Conservation (phyloP, 441 rosid species). For the Adansonia grandidieri region DNA sequence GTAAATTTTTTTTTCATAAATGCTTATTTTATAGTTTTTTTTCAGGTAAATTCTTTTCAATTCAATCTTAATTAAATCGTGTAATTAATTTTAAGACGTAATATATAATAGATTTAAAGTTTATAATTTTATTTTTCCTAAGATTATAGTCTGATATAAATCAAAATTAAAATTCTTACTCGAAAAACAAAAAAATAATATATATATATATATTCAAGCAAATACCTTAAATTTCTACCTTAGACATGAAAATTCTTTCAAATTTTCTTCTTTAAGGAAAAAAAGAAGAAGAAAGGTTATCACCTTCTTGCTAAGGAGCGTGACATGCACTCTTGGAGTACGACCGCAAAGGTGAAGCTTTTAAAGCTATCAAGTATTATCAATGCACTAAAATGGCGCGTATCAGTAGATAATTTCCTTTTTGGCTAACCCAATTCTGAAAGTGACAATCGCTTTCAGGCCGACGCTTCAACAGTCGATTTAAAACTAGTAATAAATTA, state of each 20-base stretch:
- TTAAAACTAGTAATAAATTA: not conserved
- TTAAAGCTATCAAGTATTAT: too few species aligned
- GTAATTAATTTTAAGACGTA: too few species aligned
- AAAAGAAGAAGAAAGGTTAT: not conserved
- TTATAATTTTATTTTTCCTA: too few species aligned
- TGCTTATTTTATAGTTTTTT: not conserved
- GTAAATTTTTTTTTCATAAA: not conserved
- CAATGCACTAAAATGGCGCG: conserved; percentile 29
- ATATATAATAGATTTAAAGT: too few species aligned
- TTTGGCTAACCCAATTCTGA: conserved; percentile 6
- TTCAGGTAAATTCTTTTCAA: not conserved
- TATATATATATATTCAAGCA: not conserved
- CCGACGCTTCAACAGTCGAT: conserved; percentile 38
- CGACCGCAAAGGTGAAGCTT: not conserved
- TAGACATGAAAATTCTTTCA: not conserved
- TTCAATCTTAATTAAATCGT: too few species aligned
- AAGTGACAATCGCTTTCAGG: conserved; percentile 52
- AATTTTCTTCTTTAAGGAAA: not conserved
- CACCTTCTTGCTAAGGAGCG: not conserved
- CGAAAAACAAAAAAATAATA: not conserved
- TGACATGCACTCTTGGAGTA: not conserved
- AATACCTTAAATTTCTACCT: not conserved
- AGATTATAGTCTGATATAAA: not conserved
- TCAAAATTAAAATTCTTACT: not conserved
- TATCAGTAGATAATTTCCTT: conserved; percentile 4